Base-by-base conservation (phyloP, 768 basidiomycete species). In the Rickenella mellea region DNA sequence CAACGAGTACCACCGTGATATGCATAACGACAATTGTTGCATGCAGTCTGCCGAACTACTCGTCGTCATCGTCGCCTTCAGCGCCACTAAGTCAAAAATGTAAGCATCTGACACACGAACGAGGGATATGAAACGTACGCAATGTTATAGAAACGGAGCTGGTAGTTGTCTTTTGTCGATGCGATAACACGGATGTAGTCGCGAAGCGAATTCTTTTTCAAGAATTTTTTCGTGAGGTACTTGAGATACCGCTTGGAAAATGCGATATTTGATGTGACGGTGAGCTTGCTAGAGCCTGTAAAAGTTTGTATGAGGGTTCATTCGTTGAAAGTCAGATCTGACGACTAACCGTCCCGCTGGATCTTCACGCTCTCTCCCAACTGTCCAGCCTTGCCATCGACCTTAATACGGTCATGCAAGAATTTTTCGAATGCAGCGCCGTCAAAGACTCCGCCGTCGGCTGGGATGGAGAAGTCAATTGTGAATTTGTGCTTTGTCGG, bases 111-210 rank as follows among this genome's bases (percentile, higher is more conserved):
- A 15, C 14, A 19, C 25, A 22, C 19, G 11, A 26, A 40, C 9
- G 35, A 32, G 26, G 20, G 33, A 31, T 5, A 20, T 6, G 32
- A 24, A 14, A 71, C 83, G 47, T 68, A 84, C 84, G 81, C 82
- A 48, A 91, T 85, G 62, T 90, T 91, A 73, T 87, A 93, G 84
- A 93, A 94, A 53, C 83, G 78, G 51, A 99, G 81, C 57, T 92
- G 81, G 69, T 97, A 99, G 55, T 74, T 77, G 61, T 96, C 89
- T 71, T 97, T 96, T 41, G 80, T 74, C 24, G 90, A 82, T 30
- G 96, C 90, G 52, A 98, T 90, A 51, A 99, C 94, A 78, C 91
- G 92, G 62, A 97, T 90, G 87, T 91, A 97, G 69, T 97, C 93
- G 51, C 92, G 83, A 55, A 96, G 75, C 33, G 73, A 68, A 70